Evolutionary conservation across 1,139 yeast genomes (phyloP), one percentile per base, ranked within the genome.

Genomic region (Yamadazyma blattariae): DNA sequence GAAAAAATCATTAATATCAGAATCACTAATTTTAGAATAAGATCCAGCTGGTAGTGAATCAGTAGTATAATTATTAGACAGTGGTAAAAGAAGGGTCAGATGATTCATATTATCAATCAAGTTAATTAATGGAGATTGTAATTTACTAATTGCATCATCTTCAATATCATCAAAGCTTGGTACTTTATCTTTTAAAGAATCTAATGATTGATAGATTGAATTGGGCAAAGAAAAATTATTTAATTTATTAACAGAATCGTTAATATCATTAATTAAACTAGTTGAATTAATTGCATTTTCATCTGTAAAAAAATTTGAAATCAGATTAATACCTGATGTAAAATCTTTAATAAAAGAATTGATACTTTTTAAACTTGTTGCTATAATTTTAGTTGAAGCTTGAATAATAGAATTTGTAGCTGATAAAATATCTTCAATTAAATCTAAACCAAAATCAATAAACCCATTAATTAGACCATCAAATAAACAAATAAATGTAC

Each of bases 401-500:
- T 46, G 42, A n/a, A 51, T 34, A 5, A 53, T 30, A 16, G 67
- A 68, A 46, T 83, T 80, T 7, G 89, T 56, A 1, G 78, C 60
- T 1, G 64, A 66, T 27, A 84, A 58, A 0, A 90, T 92, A 26
- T 66, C 68, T 36, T 85, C 80, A 16, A 88, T 63, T 7, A 78
- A 87, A 27, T 65, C 61, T 0, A 88, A 73, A 0, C 95, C 95
- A 27, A 79, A 77, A 43, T 79, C 79, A 1, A 83, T 82, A 0
- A 87, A 72, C 2, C 92, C 87, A 45, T 77, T 79, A 7, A 89
- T 64, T 0, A 90, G 75, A 5, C 94, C 82, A 0, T 85, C 78
- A 7, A 88, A 57, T 17, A 92, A 64, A 59, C 98, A 92, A 0
- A 86, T 80, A 57, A 85, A 86, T 0, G 97, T 90, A 0, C 97